Evolutionary conservation across 257 asterid genomes (phyloP).

Genomic region (Solanum lycopersicoides): DNA sequence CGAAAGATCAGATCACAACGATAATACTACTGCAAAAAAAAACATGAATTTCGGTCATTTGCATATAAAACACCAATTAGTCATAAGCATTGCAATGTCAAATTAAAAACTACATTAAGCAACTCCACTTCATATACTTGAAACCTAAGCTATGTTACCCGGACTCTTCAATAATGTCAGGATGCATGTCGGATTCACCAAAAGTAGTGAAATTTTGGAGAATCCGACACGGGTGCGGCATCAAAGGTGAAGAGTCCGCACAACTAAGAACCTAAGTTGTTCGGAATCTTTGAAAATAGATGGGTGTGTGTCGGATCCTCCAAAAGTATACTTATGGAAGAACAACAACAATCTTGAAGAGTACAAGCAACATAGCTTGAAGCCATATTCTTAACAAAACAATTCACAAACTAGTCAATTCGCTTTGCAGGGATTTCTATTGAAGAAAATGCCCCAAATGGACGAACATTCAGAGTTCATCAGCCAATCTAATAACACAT

Average conservation of each 20-base stretch:
- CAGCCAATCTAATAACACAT: neutral
- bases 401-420: neutral
- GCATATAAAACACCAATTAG: neutral
- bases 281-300: too few species aligned
- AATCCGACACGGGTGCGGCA: too few species aligned
- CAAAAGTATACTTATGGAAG: neutral
- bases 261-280: too few species aligned
- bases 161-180: too few species aligned
- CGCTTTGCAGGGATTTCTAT: neutral
- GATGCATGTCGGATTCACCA: too few species aligned
- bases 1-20: neutral
- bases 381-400: neutral
- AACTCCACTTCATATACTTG: neutral
- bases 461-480: neutral
- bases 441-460: neutral
- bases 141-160: neutral
- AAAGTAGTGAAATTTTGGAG: too few species aligned
- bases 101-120: neutral
- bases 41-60: neutral
- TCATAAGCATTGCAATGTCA: neutral
- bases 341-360: neutral
- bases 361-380: neutral
- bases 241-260: too few species aligned
- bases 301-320: neutral
- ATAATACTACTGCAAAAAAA: neutral